phyloP scores from a whole-genome alignment of 2,329 filamentous ascomycete genomes.

The Aspergillus sp. region DNA sequence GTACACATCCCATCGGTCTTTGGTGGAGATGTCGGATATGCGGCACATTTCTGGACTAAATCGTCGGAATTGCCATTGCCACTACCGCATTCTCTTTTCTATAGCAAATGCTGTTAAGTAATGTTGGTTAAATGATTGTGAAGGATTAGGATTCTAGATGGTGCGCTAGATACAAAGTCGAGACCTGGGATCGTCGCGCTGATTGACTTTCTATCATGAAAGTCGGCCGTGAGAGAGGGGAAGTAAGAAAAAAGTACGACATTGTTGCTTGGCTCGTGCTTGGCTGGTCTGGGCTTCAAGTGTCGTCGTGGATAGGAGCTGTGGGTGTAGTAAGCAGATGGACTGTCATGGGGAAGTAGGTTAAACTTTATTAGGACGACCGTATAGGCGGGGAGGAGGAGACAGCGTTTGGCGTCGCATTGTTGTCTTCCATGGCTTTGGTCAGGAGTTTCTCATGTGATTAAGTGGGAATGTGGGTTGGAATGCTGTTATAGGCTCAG shows the following conservation, averaged over 20 bases:
- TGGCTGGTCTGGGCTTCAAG: not conserved
- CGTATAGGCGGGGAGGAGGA: not conserved
- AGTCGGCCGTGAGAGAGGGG: not conserved
- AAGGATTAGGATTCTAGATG: not conserved
- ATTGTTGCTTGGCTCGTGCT: not conserved
- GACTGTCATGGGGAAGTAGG: not conserved
- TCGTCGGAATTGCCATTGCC: too few species aligned
- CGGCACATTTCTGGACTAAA: constrained; percentile 4
- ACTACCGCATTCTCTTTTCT: not conserved
- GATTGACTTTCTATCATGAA: not conserved
- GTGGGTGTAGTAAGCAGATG: not conserved
- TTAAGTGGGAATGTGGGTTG: too few species aligned
- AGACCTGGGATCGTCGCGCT: not conserved
- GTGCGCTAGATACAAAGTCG: too few species aligned
- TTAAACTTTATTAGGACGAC: not conserved
- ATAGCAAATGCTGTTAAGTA: not conserved
- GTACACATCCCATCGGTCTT: not conserved
- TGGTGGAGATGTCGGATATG: not conserved
- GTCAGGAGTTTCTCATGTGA: too few species aligned
- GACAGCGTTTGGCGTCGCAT: not conserved
- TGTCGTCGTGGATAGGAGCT: not conserved
- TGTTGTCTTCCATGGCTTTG: not conserved
- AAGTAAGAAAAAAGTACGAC: not conserved
- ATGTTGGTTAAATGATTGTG: not conserved
- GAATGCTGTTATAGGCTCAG: too few species aligned